Evolutionary conservation across 1,284 basidiomycete genomes (phyloP).

Genomic region (Trichosporon sp.): DNA sequence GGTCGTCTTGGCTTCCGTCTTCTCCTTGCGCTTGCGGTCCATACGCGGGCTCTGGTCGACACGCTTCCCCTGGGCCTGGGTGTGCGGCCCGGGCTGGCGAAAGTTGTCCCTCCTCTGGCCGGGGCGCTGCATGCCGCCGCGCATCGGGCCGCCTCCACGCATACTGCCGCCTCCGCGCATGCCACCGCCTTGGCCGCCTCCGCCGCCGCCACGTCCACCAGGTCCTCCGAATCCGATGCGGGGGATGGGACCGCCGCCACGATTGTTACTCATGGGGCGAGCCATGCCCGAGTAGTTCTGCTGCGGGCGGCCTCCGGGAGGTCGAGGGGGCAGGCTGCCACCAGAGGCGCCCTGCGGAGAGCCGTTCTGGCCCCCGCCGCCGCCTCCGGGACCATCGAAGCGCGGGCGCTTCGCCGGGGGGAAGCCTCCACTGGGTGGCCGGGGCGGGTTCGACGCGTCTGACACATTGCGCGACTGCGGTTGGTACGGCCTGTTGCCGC

Average conservation of each 20-base stretch:
- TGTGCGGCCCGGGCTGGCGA: slow-evolving; percentile 26
- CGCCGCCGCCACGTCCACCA: slow-evolving; percentile 55
- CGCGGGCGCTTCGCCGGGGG: slow-evolving; percentile 70
- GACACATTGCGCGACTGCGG: slow-evolving; percentile 31
- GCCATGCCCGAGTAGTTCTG: slow-evolving; percentile 27
- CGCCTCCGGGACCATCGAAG: slow-evolving; percentile 67
- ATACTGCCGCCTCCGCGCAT: slow-evolving; percentile 65
- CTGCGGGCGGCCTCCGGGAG: slow-evolving; percentile 32
- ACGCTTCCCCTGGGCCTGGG: slow-evolving; percentile 26
- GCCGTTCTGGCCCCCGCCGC: slow-evolving; percentile 19
- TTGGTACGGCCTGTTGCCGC: slow-evolving; percentile 41
- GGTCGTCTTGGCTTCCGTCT: slow-evolving; percentile 69
- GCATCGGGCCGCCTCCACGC: slow-evolving; percentile 48
- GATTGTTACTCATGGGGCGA: slow-evolving; percentile 41
- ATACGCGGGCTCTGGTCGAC: slow-evolving; percentile 23
- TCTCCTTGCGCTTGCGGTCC: slow-evolving; percentile 40
- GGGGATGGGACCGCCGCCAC: slow-evolving; percentile 47
- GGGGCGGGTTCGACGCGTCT: slow-evolving; percentile 11
- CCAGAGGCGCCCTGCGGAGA: slow-evolving; percentile 52
- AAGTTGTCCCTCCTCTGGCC: slow-evolving; percentile 21
- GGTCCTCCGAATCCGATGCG: slow-evolving; percentile 44
- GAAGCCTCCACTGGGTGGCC: slow-evolving; percentile 31
- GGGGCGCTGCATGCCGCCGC: slow-evolving; percentile 26
- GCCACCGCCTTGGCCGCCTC: slow-evolving; percentile 53
- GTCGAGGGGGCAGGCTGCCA: slow-evolving; percentile 47